These are phyloP conservation scores for Fagus crenata DNA, from an alignment of 306 rosid species.

Conservation along the genomic window DNA sequence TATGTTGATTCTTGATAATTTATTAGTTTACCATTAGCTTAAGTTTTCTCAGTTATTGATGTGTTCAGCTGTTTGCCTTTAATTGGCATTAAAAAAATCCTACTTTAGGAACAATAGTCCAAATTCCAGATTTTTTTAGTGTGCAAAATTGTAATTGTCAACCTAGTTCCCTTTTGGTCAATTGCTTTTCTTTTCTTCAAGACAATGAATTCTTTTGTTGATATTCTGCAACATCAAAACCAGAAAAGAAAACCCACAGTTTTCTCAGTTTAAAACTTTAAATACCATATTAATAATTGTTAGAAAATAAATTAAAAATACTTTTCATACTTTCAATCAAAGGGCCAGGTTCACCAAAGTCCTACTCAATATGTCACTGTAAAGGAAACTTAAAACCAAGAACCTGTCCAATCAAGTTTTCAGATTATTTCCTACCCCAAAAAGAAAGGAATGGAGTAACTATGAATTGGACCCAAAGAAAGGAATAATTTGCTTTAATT, in stretches of 20 bases:
- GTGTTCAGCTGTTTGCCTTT: not conserved
- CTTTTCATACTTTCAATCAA: no score
- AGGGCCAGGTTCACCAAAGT: not conserved
- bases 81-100: not conserved
- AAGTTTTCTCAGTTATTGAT: not conserved
- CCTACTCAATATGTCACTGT: not conserved
- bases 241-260: not conserved
- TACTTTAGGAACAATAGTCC: not conserved
- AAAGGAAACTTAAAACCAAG: not conserved
- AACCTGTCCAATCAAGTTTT: not conserved
- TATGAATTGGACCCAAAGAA: conserved; percentile 9
- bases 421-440: conserved; percentile 7
- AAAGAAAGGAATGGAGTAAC: not conserved
- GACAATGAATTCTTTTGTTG: not conserved
- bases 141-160: not conserved
- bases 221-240: not conserved
- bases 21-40: not conserved
- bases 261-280: no score
- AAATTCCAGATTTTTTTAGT: not conserved
- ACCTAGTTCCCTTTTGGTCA: not conserved
- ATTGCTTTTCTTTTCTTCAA: not conserved
- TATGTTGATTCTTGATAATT: not conserved
- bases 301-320: no score
- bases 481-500: conserved; percentile 25
- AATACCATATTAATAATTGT: no score